Evolutionary conservation across 176 grass and related monocot species (phyloP), one percentile per base, ranked within the genome.

Genomic region (Avena eriantha): DNA sequence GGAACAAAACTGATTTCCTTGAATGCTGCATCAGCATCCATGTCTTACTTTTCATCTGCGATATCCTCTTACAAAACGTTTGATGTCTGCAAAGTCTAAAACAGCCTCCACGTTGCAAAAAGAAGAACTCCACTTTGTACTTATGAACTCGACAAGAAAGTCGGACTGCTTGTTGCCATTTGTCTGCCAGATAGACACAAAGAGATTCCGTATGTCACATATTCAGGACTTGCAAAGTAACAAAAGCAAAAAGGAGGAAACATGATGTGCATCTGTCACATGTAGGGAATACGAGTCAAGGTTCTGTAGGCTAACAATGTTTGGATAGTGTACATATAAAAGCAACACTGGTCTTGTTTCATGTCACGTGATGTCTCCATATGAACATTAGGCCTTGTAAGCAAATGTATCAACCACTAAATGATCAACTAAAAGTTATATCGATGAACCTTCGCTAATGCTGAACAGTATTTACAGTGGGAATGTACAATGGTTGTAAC

Each of bases 161-260:
- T 96, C 80, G 0, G 97, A 94, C 69, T 99, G 97, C 43, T 82
- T 56, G 39, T 94, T 84, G 15, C 97, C 97, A 83, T 99, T 99
- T 83, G 97, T 99, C 94, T 99, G 90, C 60, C 60, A 82, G 47
- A 82, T 16, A 82, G 50, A 26, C 5, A 47, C 5, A 93, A 1
- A 74, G 15, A 83, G 7, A 46, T 88, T 82, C 69, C 73, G 48
- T 43, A 31, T 53, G 68, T 84, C 34, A 91, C 35, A 22, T 68
- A 19, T 58, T n/a, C 48, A 69, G 49, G 31, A 54, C 45, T 51
- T 85, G 22, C 41, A 77, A 85, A 85, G 69, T 60, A 81, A 47
- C n/a, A 76, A 69, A 69, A 77, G 22, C 19, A 61, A 85, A 87
- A 63, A 3, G 35, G 15, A 66, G 74, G 51, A 5, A 68, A 39